A percentile compares a stretch with the other conserved stretches of the same genome.
These are phyloP conservation scores for Conoideocrella luteorostrata DNA, from an alignment of 2,329 filamentous ascomycete genomes.

Conservation along the genomic window DNA sequence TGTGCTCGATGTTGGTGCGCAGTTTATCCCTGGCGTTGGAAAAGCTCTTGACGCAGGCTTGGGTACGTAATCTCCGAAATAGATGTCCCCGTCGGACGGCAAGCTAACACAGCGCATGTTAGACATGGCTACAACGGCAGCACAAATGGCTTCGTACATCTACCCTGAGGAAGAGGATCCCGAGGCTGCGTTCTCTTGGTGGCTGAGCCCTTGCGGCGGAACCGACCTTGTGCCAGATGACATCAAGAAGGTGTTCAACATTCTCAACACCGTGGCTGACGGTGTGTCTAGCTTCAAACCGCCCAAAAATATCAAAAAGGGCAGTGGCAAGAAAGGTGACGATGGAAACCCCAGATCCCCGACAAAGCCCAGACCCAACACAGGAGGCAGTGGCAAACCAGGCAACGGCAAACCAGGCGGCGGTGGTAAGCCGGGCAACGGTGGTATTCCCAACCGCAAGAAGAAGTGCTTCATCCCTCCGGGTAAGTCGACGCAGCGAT, in stretches of 20 bases:
- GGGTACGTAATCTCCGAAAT: neutral
- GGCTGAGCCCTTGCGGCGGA: slow-evolving; percentile 7
- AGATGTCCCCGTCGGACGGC: too few species aligned
- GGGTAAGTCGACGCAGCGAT: neutral
- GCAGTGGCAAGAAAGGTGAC: neutral
- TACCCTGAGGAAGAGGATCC: slow-evolving; percentile 6
- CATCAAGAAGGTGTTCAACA: neutral
- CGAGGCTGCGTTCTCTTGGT: slow-evolving; percentile 6
- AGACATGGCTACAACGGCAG: slow-evolving; percentile 3
- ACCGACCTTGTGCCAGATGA: slow-evolving; percentile 7
- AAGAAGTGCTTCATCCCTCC: neutral
- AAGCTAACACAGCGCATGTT: neutral
- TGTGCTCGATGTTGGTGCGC: slow-evolving; percentile 1
- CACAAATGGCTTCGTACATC: slow-evolving; percentile 2
- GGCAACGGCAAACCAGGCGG: too few species aligned
- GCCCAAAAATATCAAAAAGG: neutral
- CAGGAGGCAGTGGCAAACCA: neutral
- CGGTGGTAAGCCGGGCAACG: neutral
- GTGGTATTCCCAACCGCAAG: too few species aligned
- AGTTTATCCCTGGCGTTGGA: neutral
- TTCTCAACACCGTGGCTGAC: neutral
- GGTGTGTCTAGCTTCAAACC: neutral
- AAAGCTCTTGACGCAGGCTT: neutral
- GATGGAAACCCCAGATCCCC: neutral
- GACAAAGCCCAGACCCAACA: neutral